Evolutionary conservation across 495 filamentous ascomycete genomes (phyloP).

Genomic region (Aspergillus taichungensis): DNA sequence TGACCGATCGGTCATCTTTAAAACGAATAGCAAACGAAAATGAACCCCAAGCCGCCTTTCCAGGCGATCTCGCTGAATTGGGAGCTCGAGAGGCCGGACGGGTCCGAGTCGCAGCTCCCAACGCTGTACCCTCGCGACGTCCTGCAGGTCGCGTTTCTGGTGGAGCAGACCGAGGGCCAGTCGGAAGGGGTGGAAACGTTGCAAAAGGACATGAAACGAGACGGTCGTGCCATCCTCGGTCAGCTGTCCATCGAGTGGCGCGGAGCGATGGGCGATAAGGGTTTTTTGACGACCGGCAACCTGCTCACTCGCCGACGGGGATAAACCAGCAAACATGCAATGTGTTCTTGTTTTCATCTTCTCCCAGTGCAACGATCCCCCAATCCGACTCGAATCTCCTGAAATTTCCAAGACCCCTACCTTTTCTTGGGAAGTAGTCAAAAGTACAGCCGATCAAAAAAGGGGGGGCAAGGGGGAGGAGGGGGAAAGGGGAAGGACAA

Average conservation of each 20-base stretch:
- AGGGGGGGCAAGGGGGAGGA: conserved; percentile 4
- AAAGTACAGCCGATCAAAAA: conserved; percentile 3
- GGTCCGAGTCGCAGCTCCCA: conserved; percentile 35
- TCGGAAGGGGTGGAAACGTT: conserved; percentile 38
- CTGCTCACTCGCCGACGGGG: conserved; percentile 53
- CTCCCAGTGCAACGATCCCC: background rate
- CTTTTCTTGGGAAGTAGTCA: conserved; percentile 3
- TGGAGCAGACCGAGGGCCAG: conserved; percentile 55
- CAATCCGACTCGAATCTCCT: background rate
- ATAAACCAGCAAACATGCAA: conserved; percentile 9
- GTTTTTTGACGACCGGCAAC: conserved; percentile 79
- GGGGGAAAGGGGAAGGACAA: background rate
- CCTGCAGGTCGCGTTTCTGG: conserved; percentile 81
- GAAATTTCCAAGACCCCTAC: background rate
- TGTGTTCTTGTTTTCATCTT: background rate
- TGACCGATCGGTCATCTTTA: background rate
- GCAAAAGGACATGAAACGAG: conserved; percentile 44
- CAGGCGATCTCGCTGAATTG: conserved; percentile 49
- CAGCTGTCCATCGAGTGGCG: conserved; percentile 83
- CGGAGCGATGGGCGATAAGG: conserved; percentile 80
- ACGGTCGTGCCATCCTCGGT: conserved; percentile 62
- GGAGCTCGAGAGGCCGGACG: conserved; percentile 33
- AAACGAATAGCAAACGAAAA: conserved; percentile 33
- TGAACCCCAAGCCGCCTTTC: conserved; percentile 49
- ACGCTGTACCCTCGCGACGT: conserved; percentile 78